Conservation (phyloP, 257 asterid species). For the Solanum tarijense region DNA sequence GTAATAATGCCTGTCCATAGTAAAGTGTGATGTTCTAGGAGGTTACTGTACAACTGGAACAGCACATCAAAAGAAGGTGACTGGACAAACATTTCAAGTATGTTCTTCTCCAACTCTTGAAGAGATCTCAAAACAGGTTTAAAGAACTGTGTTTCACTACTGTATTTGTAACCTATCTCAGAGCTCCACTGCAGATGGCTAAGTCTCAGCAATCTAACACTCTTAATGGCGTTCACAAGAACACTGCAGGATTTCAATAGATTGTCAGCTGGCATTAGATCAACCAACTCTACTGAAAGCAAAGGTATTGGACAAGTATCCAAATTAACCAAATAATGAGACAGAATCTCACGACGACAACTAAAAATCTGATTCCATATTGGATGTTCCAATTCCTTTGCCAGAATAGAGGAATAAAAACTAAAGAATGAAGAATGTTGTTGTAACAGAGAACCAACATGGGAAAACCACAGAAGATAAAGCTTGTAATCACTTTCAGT, state of each 20-base stretch:
- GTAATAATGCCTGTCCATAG: conserved; percentile 53
- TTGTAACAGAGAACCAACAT: conserved; percentile 49
- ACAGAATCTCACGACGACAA: conserved; percentile 30
- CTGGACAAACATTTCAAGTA: conserved; percentile 48
- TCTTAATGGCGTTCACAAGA: conserved; percentile 38
- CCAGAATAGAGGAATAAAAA: conserved; percentile 33
- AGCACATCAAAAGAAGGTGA: conserved; percentile 47
- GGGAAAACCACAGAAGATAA: conserved; percentile 63
- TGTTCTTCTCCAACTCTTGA: conserved; percentile 43
- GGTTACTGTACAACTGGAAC: conserved; percentile 38
- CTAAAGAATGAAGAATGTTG: conserved; percentile 39
- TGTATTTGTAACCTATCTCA: conserved; percentile 22
- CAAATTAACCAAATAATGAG: conserved; percentile 14
- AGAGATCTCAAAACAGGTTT: conserved; percentile 36
- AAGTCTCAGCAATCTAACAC: conserved; percentile 47
- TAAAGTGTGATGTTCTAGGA: conserved; percentile 68
- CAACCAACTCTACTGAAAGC: conserved; percentile 41
- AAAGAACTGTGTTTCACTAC: conserved; percentile 21
- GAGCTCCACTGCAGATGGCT: conserved; percentile 74
- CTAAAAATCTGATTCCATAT: conserved; percentile 53
- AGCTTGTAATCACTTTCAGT: conserved; percentile 55
- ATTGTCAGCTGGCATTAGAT: conserved; percentile 27
- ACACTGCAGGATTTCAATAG: conserved; percentile 18
- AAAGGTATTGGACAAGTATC: conserved; percentile 30
- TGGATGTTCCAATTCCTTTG: conserved; percentile 51